Evolutionary conservation across 257 asterid species (phyloP).

Genomic region (Perilla frutescens): DNA sequence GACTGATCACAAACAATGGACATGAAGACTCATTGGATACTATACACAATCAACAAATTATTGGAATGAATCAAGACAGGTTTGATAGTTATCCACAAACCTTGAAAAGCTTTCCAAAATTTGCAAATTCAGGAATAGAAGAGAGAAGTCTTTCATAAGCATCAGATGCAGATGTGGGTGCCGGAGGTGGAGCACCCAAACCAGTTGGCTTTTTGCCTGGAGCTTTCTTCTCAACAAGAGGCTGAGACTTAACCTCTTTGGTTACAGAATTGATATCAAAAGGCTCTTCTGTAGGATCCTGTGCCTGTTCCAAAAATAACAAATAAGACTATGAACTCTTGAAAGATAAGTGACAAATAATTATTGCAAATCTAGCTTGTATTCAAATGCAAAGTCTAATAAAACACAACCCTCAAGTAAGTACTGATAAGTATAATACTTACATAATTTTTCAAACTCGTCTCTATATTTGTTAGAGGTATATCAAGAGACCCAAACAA

Average conservation of each 20-base stretch:
- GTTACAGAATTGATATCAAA: slow-evolving; percentile 84
- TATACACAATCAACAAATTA: slow-evolving; percentile 15
- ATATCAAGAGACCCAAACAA: slow-evolving; percentile 87
- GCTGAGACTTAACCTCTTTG: slow-evolving; percentile 90
- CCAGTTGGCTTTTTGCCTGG: slow-evolving; percentile 89
- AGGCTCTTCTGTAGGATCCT: slow-evolving; percentile 83
- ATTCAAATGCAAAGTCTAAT: slow-evolving; percentile 4
- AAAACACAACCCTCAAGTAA: background rate
- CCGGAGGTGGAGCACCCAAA: slow-evolving; percentile 82
- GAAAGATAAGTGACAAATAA: background rate
- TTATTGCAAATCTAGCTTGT: background rate
- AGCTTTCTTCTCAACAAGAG: slow-evolving; percentile 92
- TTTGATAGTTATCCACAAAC: slow-evolving; percentile 43
- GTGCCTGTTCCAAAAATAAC: slow-evolving; percentile 47
- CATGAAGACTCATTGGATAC: slow-evolving; percentile 22
- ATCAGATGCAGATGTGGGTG: slow-evolving; percentile 76
- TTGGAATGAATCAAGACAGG: background rate
- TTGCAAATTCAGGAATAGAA: slow-evolving; percentile 83
- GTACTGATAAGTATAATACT: slow-evolving; percentile 25
- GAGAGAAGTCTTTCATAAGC: slow-evolving; percentile 79
- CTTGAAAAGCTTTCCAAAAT: slow-evolving; percentile 96
- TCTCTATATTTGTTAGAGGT: slow-evolving; percentile 84
- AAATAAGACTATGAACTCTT: slow-evolving; percentile 27
- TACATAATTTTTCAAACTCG: slow-evolving; percentile 89
- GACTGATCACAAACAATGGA: slow-evolving; percentile 60